Percentiles rank a stretch among this genome's conserved stretches.
Conservation (phyloP, 108 stramenopile genomes). For the Schizochytrium sp. region DNA sequence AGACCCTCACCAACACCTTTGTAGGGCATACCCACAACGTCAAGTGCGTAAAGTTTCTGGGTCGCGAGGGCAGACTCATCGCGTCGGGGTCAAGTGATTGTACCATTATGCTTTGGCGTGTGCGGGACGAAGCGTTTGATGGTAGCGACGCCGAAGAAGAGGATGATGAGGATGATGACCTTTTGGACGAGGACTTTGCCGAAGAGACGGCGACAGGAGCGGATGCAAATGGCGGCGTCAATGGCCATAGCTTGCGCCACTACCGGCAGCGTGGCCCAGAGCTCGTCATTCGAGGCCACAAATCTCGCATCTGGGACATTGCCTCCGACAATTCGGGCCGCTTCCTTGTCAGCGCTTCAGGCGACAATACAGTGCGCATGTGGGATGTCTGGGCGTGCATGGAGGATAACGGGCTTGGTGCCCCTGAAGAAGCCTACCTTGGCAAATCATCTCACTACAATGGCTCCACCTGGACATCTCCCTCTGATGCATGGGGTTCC, state of each 20-base stretch:
- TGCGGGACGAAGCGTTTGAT: neutral
- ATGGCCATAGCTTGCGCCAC: neutral
- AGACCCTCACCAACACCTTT: neutral
- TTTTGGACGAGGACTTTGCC: neutral
- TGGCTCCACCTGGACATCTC: neutral
- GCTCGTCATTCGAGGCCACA: neutral
- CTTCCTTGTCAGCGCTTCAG: neutral
- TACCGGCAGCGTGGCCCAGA: neutral
- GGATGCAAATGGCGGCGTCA: neutral
- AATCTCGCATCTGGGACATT: neutral
- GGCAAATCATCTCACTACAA: neutral
- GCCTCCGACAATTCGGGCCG: neutral
- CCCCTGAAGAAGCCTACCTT: neutral
- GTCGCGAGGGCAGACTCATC: neutral
- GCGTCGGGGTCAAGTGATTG: neutral
- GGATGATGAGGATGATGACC: neutral
- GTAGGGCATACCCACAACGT: constrained; percentile 5
- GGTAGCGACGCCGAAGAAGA: neutral
- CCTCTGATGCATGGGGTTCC: neutral
- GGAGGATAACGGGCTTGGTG: neutral
- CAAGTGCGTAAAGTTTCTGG: neutral
- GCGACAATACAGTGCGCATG: neutral
- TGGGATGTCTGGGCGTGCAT: constrained; percentile 9
- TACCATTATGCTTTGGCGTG: neutral
- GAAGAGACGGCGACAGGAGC: neutral